These are phyloP conservation scores for Oryza glaberrima DNA, from an alignment of 176 grass and related monocot species.

Conservation along the genomic window DNA sequence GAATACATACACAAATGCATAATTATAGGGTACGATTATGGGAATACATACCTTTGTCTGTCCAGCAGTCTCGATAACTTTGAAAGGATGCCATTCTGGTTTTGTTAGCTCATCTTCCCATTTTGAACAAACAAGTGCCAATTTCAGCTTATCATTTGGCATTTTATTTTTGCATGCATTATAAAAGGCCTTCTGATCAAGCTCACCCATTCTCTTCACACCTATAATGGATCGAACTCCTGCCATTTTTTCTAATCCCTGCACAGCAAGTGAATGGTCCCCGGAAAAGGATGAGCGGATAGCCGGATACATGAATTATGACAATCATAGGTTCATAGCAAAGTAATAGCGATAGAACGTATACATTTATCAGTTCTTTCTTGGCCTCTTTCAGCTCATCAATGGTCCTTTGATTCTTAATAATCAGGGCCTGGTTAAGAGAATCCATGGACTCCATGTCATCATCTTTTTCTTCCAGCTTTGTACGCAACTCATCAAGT, in stretches of 20 bases:
- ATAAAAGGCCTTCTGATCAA: constrained; percentile 67
- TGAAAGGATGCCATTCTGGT: constrained; percentile 81
- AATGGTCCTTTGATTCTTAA: constrained; percentile 53
- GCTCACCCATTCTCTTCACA: constrained; percentile 82
- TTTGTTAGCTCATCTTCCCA: constrained; percentile 77
- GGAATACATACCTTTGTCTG: constrained; percentile 45
- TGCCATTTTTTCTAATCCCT: constrained; percentile 54
- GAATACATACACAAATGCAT: background rate
- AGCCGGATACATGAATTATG: background rate
- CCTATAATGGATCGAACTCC: constrained; percentile 45
- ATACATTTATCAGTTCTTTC: constrained; percentile 51
- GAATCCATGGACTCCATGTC: constrained; percentile 49
- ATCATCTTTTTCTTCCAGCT: constrained; percentile 53
- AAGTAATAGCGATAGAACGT: background rate
- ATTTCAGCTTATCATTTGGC: constrained; percentile 37
- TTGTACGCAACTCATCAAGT: constrained; percentile 28
- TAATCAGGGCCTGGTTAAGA: constrained; percentile 52
- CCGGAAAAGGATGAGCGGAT: background rate
- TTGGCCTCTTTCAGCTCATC: constrained; percentile 62
- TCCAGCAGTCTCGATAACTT: constrained; percentile 43
- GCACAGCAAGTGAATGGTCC: constrained; percentile 36
- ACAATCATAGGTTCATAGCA: background rate
- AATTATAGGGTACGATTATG: no score
- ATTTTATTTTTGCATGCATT: constrained; percentile 57
- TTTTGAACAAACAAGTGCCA: constrained; percentile 44